A percentile compares a stretch with the other conserved stretches of the same genome.
phyloP scores from a whole-genome alignment of 345 rosid species.

The Acer negundo region DNA sequence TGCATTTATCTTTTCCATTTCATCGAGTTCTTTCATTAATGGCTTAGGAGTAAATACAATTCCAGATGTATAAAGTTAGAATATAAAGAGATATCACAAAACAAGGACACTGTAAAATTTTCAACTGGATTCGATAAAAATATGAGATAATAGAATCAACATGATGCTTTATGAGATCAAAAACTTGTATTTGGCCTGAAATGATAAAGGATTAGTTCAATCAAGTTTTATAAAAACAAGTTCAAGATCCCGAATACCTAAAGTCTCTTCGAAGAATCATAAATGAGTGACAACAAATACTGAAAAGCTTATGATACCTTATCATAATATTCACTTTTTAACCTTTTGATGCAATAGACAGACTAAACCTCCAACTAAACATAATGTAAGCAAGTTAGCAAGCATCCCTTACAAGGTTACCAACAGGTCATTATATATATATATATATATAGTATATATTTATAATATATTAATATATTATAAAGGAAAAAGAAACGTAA shows the following conservation, averaged over 20 bases:
- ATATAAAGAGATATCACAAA: conserved; percentile 9
- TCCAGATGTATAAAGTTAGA: conserved; percentile 18
- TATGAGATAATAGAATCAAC: neutral
- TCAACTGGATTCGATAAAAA: neutral
- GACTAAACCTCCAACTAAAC: neutral
- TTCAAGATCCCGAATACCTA: too few species aligned
- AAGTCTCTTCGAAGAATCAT: too few species aligned
- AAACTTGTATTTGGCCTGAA: neutral
- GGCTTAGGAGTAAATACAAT: conserved; percentile 40
- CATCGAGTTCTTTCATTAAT: conserved; percentile 93
- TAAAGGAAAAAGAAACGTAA: neutral
- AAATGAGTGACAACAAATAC: too few species aligned
- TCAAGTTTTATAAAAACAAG: too few species aligned
- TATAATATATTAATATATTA: too few species aligned
- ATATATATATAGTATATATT: too few species aligned
- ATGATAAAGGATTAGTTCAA: too few species aligned
- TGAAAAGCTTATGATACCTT: too few species aligned
- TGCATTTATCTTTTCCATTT: conserved; percentile 84
- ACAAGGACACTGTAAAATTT: neutral
- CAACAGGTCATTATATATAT: too few species aligned
- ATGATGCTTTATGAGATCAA: neutral
- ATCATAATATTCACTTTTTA: too few species aligned
- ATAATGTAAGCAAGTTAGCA: too few species aligned
- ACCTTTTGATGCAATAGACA: too few species aligned
- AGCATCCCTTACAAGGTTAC: neutral